Base-by-base conservation (phyloP, 2,329 filamentous ascomycete species). In the Nigrospora osmanthi region DNA sequence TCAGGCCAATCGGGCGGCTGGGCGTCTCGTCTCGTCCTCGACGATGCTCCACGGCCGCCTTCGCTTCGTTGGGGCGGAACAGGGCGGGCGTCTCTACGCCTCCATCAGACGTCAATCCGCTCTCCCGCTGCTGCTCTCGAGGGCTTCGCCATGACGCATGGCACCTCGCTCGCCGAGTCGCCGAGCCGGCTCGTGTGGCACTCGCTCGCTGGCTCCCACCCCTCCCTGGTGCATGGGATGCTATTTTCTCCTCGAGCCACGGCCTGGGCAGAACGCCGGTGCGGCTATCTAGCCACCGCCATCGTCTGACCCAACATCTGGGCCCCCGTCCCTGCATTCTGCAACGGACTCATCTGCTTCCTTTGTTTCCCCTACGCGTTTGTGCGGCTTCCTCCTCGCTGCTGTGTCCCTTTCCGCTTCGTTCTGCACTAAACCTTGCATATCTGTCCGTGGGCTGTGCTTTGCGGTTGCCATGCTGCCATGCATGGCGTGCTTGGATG, bases 401-500 rank as follows among this genome's bases (percentile, higher is more conserved):
- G 32, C 45, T 51, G 48, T 46, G 49, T 43, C 35, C 38, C 45
- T 50, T 50, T 50, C 35, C 49, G 53, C 42, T 56, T 52, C 52
- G 51, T 34, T 44, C 45, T 47, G 46, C 49, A 47, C 45, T 53
- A 44, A 47, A 52, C 50, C 54, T 49, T 50, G 19, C 35, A 14
- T 39, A 38, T 36, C 47, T 52, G 52, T 51, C 49, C 44, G 49
- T 50, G 47, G 57, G 59, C 57, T 56, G 50, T 58, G 55, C 50
- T 54, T 54, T 38, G 37, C 53, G 36, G 34, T 45, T 46, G 58
- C 46, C 44, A 58, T 55, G 59, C 46, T 60, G 58, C 60, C 58
- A 63, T 64, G 60, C 56, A 56, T 57, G 60, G 37, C 58, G 43
- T 59, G 55, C 62, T 54, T 49, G 45, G 40, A 51, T 52, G 49